phyloP scores from a whole-genome alignment of 805 yeast species.

The Komagataella kurtzmanii region DNA sequence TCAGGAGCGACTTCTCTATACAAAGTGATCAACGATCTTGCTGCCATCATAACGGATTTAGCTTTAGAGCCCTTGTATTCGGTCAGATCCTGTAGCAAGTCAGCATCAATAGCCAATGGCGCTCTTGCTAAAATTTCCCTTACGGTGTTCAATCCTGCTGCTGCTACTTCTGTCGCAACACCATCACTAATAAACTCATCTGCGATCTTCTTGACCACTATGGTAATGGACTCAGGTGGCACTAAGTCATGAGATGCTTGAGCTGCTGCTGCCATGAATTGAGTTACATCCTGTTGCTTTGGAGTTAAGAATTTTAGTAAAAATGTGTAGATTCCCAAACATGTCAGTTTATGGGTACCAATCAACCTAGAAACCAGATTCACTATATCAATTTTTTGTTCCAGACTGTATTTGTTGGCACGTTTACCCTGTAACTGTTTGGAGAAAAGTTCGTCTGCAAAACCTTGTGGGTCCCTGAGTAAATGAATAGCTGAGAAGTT shows the following conservation, averaged over 20 bases:
- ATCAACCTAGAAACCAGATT: constrained; percentile 78
- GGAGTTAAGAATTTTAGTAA: constrained; percentile 87
- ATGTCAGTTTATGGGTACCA: constrained; percentile 89
- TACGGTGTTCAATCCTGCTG: constrained; percentile 94
- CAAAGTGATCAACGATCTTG: constrained; percentile 70
- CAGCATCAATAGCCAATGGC: constrained; percentile 85
- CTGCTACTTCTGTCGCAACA: constrained; percentile 94
- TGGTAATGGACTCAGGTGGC: constrained; percentile 83
- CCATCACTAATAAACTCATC: constrained; percentile 98
- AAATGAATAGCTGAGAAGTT: constrained; percentile 93
- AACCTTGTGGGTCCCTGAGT: constrained; percentile 94
- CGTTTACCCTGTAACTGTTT: constrained; percentile 60
- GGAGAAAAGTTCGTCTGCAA: constrained; percentile 74
- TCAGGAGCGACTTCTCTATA: constrained; percentile 96
- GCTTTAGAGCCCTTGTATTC: constrained; percentile 90
- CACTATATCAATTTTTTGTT: constrained; percentile 81
- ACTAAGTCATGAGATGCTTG: constrained; percentile 95
- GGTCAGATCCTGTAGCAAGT: constrained; percentile 76
- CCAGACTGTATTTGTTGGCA: constrained; percentile 61
- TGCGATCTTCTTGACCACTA: constrained; percentile 82
- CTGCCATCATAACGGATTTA: constrained; percentile 90
- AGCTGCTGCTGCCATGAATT: constrained; percentile 92
- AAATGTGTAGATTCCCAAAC: constrained; percentile 80
- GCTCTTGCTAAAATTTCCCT: constrained; percentile 89
- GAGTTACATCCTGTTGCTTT: constrained; percentile 88